Conservation (phyloP, 2,329 filamentous ascomycete genomes). For the Nothomitra cinnamomea region DNA sequence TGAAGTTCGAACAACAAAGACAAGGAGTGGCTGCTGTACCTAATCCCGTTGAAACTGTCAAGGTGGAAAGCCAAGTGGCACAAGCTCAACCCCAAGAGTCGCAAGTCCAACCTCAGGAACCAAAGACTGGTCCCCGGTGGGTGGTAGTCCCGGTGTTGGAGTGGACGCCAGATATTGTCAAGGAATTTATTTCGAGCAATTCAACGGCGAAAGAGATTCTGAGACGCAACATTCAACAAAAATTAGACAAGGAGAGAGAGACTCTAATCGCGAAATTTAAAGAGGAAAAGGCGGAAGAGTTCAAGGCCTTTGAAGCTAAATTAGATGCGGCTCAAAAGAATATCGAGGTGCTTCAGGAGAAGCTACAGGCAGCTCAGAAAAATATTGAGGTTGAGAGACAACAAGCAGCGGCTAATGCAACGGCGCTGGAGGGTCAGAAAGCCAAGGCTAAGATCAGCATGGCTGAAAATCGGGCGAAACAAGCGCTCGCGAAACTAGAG, state of each 20-base stretch:
- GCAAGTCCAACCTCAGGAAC: neutral
- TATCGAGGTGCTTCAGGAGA: conserved; percentile 33
- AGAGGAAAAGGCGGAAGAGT: conserved; percentile 4
- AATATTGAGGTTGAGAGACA: conserved; percentile 30
- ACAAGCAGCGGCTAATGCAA: conserved; percentile 50
- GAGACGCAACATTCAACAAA: conserved; percentile 35
- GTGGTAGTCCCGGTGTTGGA: conserved; percentile 6
- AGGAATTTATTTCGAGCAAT: conserved; percentile 32
- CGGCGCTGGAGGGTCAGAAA: conserved; percentile 60
- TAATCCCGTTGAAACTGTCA: conserved; percentile 11
- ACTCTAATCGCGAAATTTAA: conserved; percentile 20
- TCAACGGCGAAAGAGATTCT: conserved; percentile 31
- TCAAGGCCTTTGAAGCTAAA: conserved; percentile 10
- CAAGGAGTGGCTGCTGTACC: conserved; percentile 4
- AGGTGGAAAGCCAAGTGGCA: conserved; percentile 12
- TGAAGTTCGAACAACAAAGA: conserved; percentile 16
- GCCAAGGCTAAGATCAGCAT: conserved; percentile 60
- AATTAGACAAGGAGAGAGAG: neutral
- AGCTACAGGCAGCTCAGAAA: conserved; percentile 25
- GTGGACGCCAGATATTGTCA: conserved; percentile 30
- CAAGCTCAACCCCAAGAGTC: conserved; percentile 16
- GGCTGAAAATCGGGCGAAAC: conserved; percentile 50
- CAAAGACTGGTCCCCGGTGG: too few relatives aligned
- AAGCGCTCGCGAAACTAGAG: conserved; percentile 52
- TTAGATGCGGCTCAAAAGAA: conserved; percentile 7